Evolutionary conservation across 805 yeast species (phyloP).

Genomic region (Spathaspora sp.): DNA sequence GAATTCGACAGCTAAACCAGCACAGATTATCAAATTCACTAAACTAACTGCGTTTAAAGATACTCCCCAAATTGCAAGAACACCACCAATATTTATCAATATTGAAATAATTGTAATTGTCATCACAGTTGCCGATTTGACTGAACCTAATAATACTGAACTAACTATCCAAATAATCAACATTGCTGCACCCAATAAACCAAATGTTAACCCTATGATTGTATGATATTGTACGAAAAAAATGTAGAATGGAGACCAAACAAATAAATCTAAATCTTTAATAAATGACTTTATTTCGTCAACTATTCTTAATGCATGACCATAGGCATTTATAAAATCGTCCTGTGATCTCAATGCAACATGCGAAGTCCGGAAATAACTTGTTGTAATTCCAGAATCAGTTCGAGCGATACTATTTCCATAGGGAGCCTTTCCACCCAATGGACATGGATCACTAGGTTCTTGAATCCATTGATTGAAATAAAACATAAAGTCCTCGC

Average conservation of each 20-base stretch:
- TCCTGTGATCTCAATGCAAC: conserved; percentile 73
- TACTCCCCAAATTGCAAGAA: conserved; percentile 71
- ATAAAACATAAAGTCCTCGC: conserved; percentile 62
- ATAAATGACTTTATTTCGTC: conserved; percentile 47
- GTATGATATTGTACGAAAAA: conserved; percentile 85
- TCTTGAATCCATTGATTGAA: conserved; percentile 82
- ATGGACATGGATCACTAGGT: conserved; percentile 85
- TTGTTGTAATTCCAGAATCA: conserved; percentile 43
- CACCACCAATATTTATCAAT: conserved; percentile 71
- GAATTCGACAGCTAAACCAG: conserved; percentile 91
- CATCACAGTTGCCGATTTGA: conserved; percentile 54
- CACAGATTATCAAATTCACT: conserved; percentile 88
- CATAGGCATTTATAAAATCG: conserved; percentile 80
- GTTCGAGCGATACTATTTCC: conserved; percentile 50
- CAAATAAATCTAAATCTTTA: conserved; percentile 57
- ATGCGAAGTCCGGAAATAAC: conserved; percentile 80
- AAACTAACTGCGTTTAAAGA: conserved; percentile 84
- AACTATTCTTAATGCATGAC: conserved; percentile 65
- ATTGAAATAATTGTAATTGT: conserved; percentile 59
- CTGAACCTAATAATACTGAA: conserved; percentile 61
- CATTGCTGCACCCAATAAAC: conserved; percentile 51
- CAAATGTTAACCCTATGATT: conserved; percentile 56
- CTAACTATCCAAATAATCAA: conserved; percentile 51
- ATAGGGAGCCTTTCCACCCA: conserved; percentile 95
- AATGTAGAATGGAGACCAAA: conserved; percentile 90